These are phyloP conservation scores for Schizochytrium sp. DNA, from an alignment of 108 stramenopile genomes.

Conservation along the genomic window DNA sequence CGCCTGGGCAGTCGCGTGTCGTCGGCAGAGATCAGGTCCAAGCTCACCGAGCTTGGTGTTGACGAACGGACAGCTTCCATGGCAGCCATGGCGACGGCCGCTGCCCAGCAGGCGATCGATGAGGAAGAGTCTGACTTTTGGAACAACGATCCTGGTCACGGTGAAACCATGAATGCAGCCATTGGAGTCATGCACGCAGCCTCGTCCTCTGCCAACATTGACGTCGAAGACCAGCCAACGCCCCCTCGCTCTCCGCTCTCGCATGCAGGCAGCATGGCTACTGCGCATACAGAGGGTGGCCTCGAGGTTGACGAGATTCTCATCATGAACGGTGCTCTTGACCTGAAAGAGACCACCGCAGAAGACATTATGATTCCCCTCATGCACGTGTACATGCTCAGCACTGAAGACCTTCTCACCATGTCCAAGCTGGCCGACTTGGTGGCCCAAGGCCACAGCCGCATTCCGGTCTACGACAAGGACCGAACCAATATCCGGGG, in stretches of 20 bases:
- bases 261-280: neutral
- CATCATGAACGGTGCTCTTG: conserved; percentile 6
- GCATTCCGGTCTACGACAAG: neutral
- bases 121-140: neutral
- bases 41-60: neutral
- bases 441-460: neutral
- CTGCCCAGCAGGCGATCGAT: neutral
- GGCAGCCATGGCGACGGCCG: neutral
- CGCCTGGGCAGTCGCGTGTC: neutral
- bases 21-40: neutral
- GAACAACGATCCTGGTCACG: neutral
- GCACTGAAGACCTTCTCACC: neutral
- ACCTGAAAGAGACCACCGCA: neutral
- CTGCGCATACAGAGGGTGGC: neutral
- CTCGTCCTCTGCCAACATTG: neutral
- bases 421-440: neutral
- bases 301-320: neutral
- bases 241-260: neutral
- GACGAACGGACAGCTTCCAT: neutral
- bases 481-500: neutral
- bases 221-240: neutral
- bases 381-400: neutral
- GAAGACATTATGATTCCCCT: conserved; percentile 9
- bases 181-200: neutral
- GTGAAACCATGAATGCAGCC: neutral